Evolutionary conservation across 1,139 yeast species (phyloP).

Genomic region (Debaryomyces psychrophilus): DNA sequence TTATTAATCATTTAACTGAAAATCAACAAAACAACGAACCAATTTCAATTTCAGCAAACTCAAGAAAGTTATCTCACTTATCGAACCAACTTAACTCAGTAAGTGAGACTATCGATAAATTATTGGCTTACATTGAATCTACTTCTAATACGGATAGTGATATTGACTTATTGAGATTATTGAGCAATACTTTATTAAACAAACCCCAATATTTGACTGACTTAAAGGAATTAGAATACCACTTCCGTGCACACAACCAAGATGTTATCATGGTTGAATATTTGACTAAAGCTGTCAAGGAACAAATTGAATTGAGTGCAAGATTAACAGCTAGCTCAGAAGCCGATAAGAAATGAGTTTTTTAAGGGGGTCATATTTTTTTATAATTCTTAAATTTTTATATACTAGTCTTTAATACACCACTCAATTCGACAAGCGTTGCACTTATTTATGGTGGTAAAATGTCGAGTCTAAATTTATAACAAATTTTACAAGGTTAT

Average conservation of each 20-base stretch:
- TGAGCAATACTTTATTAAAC: slow-evolving; percentile 63
- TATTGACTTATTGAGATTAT: slow-evolving; percentile 62
- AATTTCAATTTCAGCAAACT: slow-evolving; percentile 22
- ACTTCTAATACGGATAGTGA: slow-evolving; percentile 52
- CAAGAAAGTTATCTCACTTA: slow-evolving; percentile 42
- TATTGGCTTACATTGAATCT: slow-evolving; percentile 55
- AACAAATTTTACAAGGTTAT: background rate
- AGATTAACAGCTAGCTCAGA: slow-evolving; percentile 59
- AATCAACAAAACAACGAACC: slow-evolving; percentile 22
- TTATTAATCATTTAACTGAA: slow-evolving; percentile 45
- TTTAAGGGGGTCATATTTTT: slow-evolving; percentile 3
- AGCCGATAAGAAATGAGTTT: slow-evolving; percentile 26
- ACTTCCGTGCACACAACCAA: slow-evolving; percentile 75
- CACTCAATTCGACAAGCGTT: background rate
- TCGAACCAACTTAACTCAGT: slow-evolving; percentile 60
- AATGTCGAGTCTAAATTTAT: background rate
- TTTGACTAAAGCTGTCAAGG: slow-evolving; percentile 81
- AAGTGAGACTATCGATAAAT: slow-evolving; percentile 51
- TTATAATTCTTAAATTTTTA: slow-evolving; percentile 1
- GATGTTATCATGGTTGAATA: slow-evolving; percentile 84
- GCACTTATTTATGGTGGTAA: background rate
- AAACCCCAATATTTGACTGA: slow-evolving; percentile 63
- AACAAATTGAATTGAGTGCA: slow-evolving; percentile 80
- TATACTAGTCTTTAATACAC: slow-evolving; percentile 4
- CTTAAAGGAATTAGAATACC: slow-evolving; percentile 57